Conservation (phyloP, 1,284 basidiomycete species). For the Prillingera fragicola region DNA sequence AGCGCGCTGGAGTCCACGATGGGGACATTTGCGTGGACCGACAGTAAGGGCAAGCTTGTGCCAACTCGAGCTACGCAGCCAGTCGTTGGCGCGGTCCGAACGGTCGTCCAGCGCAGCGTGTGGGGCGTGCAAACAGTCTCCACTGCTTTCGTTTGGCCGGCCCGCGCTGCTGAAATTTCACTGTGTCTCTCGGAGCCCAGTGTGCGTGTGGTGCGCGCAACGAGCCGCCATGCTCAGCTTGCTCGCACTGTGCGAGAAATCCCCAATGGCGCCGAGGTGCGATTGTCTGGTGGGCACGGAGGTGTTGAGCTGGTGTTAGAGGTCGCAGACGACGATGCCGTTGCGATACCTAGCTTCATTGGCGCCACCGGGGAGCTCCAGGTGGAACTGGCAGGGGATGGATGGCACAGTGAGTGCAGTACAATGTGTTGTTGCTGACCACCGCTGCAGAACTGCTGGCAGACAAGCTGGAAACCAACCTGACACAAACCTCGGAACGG, state of each 20-base stretch:
- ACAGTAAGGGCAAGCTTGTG: conserved; percentile 7
- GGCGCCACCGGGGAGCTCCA: conserved; percentile 15
- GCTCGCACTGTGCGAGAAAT: background rate
- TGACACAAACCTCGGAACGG: conserved; percentile 6
- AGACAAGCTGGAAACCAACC: conserved; percentile 9
- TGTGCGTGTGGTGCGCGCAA: conserved; percentile 19
- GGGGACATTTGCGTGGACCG: conserved; percentile 23
- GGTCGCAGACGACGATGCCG: conserved; percentile 10
- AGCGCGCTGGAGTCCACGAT: conserved; percentile 1
- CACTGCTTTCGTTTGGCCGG: conserved; percentile 23
- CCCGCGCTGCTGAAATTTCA: conserved; percentile 18
- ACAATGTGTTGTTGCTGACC: background rate
- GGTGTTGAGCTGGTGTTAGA: conserved; percentile 26
- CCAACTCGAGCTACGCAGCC: background rate
- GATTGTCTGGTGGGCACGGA: conserved; percentile 12
- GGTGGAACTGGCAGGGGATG: conserved; percentile 25
- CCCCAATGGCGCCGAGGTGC: conserved; percentile 4
- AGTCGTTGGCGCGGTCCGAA: conserved; percentile 23
- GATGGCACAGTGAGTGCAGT: conserved; percentile 29
- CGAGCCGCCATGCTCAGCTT: background rate
- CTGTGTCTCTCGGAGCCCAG: conserved; percentile 7
- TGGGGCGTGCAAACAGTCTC: conserved; percentile 24
- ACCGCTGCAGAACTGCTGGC: conserved; percentile 11
- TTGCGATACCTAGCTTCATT: conserved; percentile 23
- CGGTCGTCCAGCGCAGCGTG: conserved; percentile 18